Evolutionary conservation across 1,139 yeast genomes (phyloP).

Genomic region (Hyphopichia buzzinii): DNA sequence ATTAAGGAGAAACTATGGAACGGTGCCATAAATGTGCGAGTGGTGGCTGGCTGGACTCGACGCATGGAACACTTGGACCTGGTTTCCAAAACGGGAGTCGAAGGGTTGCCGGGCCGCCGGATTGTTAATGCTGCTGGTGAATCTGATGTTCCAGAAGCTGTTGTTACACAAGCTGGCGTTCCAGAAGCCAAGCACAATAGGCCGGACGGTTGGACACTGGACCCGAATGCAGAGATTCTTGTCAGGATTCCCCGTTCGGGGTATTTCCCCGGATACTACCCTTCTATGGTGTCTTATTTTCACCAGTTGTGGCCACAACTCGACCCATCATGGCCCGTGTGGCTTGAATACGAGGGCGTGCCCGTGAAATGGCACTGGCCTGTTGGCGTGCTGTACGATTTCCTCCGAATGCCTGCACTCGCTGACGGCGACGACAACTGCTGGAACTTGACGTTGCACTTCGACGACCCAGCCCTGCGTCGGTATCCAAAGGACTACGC

Average conservation of each 20-base stretch:
- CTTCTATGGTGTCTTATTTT: conserved; percentile 43
- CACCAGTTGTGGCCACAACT: conserved; percentile 29
- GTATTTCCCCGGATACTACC: conserved; percentile 55
- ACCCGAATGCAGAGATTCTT: conserved; percentile 22
- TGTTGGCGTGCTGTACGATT: conserved; percentile 66
- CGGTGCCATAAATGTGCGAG: conserved; percentile 50
- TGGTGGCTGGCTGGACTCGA: conserved; percentile 15
- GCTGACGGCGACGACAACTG: conserved; percentile 4
- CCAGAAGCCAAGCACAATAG: too few species aligned
- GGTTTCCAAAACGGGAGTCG: neutral
- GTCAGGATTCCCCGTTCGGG: conserved; percentile 41
- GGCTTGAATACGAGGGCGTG: conserved; percentile 66
- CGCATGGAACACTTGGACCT: neutral
- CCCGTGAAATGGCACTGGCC: conserved; percentile 83
- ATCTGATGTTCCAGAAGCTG: too few species aligned
- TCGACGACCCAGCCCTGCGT: conserved; percentile 25
- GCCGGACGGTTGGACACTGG: too few species aligned
- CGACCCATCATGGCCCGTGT: conserved; percentile 34
- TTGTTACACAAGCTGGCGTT: too few species aligned
- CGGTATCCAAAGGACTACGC: conserved; percentile 56
- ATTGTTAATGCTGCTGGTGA: conserved; percentile 1
- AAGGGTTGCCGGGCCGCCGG: neutral
- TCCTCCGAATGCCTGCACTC: conserved; percentile 26
- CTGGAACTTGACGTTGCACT: conserved; percentile 50
- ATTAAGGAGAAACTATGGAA: conserved; percentile 49